Evolutionary conservation across 306 rosid genomes (phyloP).

Genomic region (Senna siamea): DNA sequence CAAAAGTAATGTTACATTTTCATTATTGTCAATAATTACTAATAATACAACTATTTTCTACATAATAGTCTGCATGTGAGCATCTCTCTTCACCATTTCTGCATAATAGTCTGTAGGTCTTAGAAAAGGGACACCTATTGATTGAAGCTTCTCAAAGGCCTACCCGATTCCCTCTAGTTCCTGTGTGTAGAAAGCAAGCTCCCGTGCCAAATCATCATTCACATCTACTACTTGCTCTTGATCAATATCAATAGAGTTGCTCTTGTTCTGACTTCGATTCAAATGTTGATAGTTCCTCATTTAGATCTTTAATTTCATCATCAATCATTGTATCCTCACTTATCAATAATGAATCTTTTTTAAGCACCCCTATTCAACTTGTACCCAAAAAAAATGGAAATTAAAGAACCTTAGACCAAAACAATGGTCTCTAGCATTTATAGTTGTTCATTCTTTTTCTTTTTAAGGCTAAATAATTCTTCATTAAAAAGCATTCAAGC

Average conservation of each 20-base stretch:
- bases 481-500: not conserved
- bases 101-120: slow-evolving; percentile 85
- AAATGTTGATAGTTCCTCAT: slow-evolving; percentile 49
- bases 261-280: slow-evolving; percentile 59
- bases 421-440: not conserved
- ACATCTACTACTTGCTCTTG: slow-evolving; percentile 74
- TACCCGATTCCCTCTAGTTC: too few relatives aligned
- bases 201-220: too few relatives aligned
- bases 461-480: not conserved
- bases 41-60: too few relatives aligned
- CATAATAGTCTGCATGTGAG: slow-evolving; percentile 83
- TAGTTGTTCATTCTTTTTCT: not conserved
- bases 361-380: slow-evolving; percentile 56
- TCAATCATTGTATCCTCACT: slow-evolving; percentile 40
- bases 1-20: too few relatives aligned
- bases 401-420: too few relatives aligned
- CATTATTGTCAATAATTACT: too few relatives aligned
- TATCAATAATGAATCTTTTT: slow-evolving; percentile 22
- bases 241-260: slow-evolving; percentile 62
- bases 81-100: slow-evolving; percentile 87
- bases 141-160: too few relatives aligned
- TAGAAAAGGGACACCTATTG: too few relatives aligned
- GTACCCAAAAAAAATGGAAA: not conserved
- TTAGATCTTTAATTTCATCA: slow-evolving; percentile 29
- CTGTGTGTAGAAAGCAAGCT: too few relatives aligned